Conservation (phyloP, 2,329 filamentous ascomycete genomes). For the Xylaria multiplex region DNA sequence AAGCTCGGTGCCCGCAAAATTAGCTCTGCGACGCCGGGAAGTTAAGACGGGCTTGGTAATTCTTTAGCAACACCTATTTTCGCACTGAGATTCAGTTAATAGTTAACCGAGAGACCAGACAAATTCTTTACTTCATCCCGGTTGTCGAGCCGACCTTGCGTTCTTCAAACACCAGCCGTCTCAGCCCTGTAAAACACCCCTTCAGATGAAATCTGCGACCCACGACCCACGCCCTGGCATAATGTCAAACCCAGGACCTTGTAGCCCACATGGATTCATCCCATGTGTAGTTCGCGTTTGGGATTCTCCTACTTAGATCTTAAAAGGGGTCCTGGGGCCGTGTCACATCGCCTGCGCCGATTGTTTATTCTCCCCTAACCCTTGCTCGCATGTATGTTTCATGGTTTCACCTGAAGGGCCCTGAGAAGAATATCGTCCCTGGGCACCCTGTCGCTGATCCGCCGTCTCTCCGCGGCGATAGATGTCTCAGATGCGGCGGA, state of each 20-base stretch:
- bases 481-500: conserved; percentile 28
- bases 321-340: conserved; percentile 31
- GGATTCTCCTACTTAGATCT: conserved; percentile 13
- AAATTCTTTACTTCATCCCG: conserved; percentile 10
- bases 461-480: conserved; percentile 26
- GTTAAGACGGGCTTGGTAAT: background rate
- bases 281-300: conserved; percentile 30
- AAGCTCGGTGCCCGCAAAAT: background rate
- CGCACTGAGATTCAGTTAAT: background rate
- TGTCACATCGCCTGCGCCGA: conserved; percentile 27
- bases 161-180: conserved; percentile 26
- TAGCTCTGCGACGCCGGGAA: background rate
- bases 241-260: conserved; percentile 22
- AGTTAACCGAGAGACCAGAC: conserved; percentile 1
- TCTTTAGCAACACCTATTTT: conserved; percentile 9
- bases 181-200: conserved; percentile 32
- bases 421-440: conserved; percentile 15
- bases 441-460: conserved; percentile 15
- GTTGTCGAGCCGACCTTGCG: conserved; percentile 16
- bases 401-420: conserved; percentile 25
- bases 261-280: conserved; percentile 29
- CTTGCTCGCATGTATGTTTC: conserved; percentile 26
- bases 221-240: conserved; percentile 22
- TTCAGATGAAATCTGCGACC: conserved; percentile 17
- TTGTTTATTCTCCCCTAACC: conserved; percentile 23